These are phyloP conservation scores for Sungouiella blattae DNA, from an alignment of 805 yeast species.

Conservation along the genomic window DNA sequence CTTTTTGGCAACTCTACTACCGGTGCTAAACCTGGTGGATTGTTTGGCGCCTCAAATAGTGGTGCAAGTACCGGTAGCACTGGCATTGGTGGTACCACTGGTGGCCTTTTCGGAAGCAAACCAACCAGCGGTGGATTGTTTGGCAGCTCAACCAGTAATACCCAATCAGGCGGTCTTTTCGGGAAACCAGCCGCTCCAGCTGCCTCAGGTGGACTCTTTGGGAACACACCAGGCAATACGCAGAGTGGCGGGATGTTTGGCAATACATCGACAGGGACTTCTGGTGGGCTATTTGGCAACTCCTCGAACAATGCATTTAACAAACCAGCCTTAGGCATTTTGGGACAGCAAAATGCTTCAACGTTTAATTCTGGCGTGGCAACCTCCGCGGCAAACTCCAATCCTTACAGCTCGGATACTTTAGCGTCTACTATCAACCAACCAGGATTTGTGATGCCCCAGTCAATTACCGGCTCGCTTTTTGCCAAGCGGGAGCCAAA, in stretches of 20 bases:
- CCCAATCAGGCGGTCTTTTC: slow-evolving; percentile 9
- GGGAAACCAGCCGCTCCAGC: slow-evolving; percentile 2
- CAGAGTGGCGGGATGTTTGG: not conserved
- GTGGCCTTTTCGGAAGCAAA: slow-evolving; percentile 1
- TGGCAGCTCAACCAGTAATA: not conserved
- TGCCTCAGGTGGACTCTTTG: slow-evolving; percentile 2
- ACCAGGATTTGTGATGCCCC: slow-evolving; percentile 25
- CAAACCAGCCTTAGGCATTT: not conserved
- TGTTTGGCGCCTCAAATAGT: slow-evolving; percentile 6
- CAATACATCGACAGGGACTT: not conserved
- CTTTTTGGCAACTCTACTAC: slow-evolving; percentile 5
- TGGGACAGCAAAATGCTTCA: slow-evolving; percentile 1
- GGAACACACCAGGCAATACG: not conserved
- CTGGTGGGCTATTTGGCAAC: slow-evolving; percentile 8
- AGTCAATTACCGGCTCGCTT: slow-evolving; percentile 28
- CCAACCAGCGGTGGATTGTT: not conserved
- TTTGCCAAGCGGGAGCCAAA: slow-evolving; percentile 15
- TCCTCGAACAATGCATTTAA: not conserved
- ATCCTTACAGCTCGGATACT: slow-evolving; percentile 30
- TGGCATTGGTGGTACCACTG: not conserved
- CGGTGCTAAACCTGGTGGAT: slow-evolving; percentile 5
- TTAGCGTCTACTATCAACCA: slow-evolving; percentile 21
- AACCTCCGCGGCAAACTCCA: slow-evolving; percentile 8
- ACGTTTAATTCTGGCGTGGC: slow-evolving; percentile 2
- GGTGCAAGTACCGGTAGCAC: not conserved